These are phyloP conservation scores for Entophlyctis luteolus DNA, from an alignment of 192 early-diverging fungal species.

Conservation along the genomic window DNA sequence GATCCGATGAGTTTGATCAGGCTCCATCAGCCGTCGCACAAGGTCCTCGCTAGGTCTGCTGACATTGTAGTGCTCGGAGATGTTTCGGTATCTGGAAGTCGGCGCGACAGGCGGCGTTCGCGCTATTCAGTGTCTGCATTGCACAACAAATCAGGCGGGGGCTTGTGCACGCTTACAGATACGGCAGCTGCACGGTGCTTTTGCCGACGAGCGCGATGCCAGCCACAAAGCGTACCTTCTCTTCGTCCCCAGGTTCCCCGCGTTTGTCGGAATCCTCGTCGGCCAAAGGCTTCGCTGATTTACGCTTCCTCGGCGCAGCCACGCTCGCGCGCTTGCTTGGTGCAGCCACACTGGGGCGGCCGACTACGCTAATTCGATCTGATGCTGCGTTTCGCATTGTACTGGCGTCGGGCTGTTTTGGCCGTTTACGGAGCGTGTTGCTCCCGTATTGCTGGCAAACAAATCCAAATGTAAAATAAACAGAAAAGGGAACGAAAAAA, in stretches of 20 bases:
- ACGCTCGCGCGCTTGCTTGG: no score
- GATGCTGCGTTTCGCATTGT: no score
- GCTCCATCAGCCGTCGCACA: constrained; percentile 21
- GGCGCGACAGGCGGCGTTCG: background rate
- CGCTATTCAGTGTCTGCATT: no score
- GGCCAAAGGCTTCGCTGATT: no score
- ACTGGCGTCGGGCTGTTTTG: no score
- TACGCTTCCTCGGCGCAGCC: no score
- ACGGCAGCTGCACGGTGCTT: background rate
- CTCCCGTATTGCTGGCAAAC: constrained; percentile 9
- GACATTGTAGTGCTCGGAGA: constrained; percentile 24
- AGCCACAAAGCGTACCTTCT: constrained; percentile 4
- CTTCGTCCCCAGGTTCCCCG: background rate
- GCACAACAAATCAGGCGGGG: background rate
- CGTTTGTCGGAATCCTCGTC: no score
- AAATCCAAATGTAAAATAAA: background rate
- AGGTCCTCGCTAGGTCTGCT: constrained; percentile 21
- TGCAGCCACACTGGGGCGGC: no score
- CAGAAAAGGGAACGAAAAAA: background rate
- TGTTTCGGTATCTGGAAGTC: constrained; percentile 17
- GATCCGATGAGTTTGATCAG: constrained; percentile 11
- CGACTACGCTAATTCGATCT: no score
- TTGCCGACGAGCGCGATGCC: constrained; percentile 5
- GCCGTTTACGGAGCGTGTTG: background rate
- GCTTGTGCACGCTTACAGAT: background rate